These are phyloP conservation scores for Mesembryanthemum crystallinum DNA, from an alignment of 148 eudicot species.

Conservation along the genomic window DNA sequence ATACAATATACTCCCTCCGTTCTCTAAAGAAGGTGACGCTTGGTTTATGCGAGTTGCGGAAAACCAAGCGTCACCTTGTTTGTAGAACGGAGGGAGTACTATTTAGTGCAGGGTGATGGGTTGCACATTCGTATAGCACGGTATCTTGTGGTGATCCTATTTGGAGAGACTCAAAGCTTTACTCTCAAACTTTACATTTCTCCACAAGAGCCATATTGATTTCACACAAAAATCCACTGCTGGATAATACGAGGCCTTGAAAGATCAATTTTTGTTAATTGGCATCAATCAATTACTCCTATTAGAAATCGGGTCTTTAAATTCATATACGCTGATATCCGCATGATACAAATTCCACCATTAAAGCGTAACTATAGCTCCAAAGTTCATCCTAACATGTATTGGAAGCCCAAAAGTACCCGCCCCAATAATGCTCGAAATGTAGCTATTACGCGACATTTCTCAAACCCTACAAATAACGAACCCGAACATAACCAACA, in stretches of 20 bases:
- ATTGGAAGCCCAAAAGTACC: not conserved
- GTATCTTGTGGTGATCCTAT: not conserved
- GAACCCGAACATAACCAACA: slow-evolving; percentile 8
- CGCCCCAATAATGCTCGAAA: not conserved
- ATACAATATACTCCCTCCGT: no score
- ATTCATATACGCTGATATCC: not conserved
- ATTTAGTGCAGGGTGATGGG: no score
- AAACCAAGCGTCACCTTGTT: no score
- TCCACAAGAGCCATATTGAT: not conserved
- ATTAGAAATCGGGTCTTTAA: not conserved
- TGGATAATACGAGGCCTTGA: not conserved
- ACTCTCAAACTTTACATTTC: not conserved
- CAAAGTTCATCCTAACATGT: not conserved
- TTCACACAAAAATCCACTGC: not conserved
- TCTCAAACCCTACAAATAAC: not conserved
- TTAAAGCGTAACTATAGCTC: not conserved
- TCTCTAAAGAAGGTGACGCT: no score
- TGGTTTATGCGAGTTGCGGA: no score
- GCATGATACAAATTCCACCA: not conserved
- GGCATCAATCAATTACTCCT: not conserved
- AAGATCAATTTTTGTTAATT: not conserved
- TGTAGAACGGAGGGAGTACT: no score
- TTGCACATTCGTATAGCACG: not conserved
- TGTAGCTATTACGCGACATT: not conserved
- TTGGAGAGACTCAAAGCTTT: not conserved